These are phyloP conservation scores for Fusarium redolens DNA, from an alignment of 2,329 filamentous ascomycete species.

Conservation along the genomic window DNA sequence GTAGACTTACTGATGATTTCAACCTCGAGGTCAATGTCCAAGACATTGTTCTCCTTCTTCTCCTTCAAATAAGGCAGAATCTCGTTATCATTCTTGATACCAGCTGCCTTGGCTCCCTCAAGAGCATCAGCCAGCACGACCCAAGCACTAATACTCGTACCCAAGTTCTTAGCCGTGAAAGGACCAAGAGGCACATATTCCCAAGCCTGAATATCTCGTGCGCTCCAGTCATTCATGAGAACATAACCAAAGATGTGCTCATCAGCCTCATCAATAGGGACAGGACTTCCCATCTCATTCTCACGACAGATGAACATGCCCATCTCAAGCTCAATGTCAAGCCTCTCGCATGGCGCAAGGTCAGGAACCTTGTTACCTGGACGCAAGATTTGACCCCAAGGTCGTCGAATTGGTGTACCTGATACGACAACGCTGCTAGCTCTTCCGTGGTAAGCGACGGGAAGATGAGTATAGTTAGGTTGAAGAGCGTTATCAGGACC, in stretches of 20 bases:
- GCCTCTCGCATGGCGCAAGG: slow-evolving; percentile 66
- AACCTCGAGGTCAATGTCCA: slow-evolving; percentile 54
- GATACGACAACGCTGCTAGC: slow-evolving; percentile 81
- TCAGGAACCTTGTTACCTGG: slow-evolving; percentile 60
- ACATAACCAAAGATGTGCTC: slow-evolving; percentile 78
- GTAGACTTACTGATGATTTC: slow-evolving; percentile 52
- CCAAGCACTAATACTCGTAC: slow-evolving; percentile 71
- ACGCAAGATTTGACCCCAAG: slow-evolving; percentile 76
- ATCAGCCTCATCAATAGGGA: slow-evolving; percentile 74
- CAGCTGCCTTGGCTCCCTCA: slow-evolving; percentile 41
- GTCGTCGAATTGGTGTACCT: slow-evolving; percentile 77
- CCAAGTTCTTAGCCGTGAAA: slow-evolving; percentile 71
- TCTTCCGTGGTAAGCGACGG: slow-evolving; percentile 84
- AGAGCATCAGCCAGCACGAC: slow-evolving; percentile 71
- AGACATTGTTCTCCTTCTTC: slow-evolving; percentile 51
- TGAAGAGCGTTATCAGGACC: slow-evolving; percentile 79
- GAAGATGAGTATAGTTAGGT: slow-evolving; percentile 83
- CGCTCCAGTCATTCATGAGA: slow-evolving; percentile 73
- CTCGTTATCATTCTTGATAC: slow-evolving; percentile 49
- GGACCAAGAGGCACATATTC: slow-evolving; percentile 73
- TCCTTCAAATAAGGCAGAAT: slow-evolving; percentile 66
- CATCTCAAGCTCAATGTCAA: slow-evolving; percentile 84
- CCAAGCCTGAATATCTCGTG: slow-evolving; percentile 69
- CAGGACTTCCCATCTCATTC: slow-evolving; percentile 74
- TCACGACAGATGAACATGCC: slow-evolving; percentile 77